These are phyloP conservation scores for Entophlyctis helioformis DNA, from an alignment of 192 early-diverging fungal species.

Conservation along the genomic window DNA sequence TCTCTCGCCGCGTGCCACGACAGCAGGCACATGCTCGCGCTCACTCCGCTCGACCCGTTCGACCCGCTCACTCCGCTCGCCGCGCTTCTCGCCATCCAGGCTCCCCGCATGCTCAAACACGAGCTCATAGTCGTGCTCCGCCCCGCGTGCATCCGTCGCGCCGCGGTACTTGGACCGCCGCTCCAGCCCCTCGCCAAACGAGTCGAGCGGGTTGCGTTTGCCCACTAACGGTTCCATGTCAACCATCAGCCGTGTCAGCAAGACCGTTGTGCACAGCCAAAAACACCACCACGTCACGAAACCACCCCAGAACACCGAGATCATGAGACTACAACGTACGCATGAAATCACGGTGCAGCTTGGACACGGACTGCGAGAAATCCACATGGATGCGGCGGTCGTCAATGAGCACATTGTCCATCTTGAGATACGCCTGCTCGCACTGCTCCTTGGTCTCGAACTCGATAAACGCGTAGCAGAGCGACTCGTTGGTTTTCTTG, in stretches of 20 bases:
- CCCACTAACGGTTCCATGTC: constrained; percentile 6
- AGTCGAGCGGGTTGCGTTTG: constrained; percentile 14
- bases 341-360: constrained; percentile 71
- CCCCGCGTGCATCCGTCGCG: not conserved
- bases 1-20: no score
- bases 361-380: constrained; percentile 91
- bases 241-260: not conserved
- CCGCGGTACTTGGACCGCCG: constrained; percentile 19
- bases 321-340: constrained; percentile 12
- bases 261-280: not conserved
- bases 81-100: constrained; percentile 21
- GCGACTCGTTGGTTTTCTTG: constrained; percentile 62
- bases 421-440: constrained; percentile 87
- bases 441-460: constrained; percentile 77
- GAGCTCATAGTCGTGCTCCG: constrained; percentile 18
- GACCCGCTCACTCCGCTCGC: constrained; percentile 1
- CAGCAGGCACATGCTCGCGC: no score
- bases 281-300: not conserved
- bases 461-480: constrained; percentile 95
- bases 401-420: constrained; percentile 94
- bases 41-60: not conserved
- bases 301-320: constrained; percentile 1
- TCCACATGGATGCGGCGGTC: constrained; percentile 94
- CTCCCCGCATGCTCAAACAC: constrained; percentile 33
- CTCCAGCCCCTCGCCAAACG: constrained; percentile 23